A percentile compares a stretch with the other conserved stretches of the same genome.
These are phyloP conservation scores for Nemania sp. DNA, from an alignment of 2,329 filamentous ascomycete species.

Conservation along the genomic window DNA sequence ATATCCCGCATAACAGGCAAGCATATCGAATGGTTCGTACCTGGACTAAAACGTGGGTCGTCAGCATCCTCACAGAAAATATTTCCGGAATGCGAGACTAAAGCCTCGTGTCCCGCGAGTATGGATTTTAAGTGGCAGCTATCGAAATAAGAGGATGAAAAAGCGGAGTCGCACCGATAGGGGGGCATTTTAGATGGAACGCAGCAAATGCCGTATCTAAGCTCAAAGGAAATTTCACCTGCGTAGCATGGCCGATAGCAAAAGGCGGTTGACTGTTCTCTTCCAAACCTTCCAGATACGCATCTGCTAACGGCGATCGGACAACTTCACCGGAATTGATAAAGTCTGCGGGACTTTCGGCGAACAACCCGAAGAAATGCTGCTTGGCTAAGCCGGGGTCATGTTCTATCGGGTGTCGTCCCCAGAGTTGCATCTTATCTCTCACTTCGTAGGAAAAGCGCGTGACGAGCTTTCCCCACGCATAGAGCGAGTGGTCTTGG, in stretches of 20 bases:
- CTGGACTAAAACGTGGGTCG: neutral
- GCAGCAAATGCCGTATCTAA: too few relatives aligned
- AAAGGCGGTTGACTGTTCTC: neutral
- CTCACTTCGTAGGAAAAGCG: neutral
- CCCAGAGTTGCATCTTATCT: neutral
- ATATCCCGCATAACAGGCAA: neutral
- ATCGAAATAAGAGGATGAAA: too few relatives aligned
- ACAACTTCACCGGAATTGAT: conserved; percentile 6
- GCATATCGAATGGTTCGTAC: neutral
- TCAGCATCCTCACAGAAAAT: too few relatives aligned
- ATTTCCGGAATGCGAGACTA: too few relatives aligned
- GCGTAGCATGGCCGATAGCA: neutral
- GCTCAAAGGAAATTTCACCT: neutral
- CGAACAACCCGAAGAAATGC: conserved; percentile 3
- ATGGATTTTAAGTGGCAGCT: too few relatives aligned
- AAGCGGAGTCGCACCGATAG: too few relatives aligned
- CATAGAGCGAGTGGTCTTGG: conserved; percentile 33
- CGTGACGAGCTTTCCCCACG: conserved; percentile 25
- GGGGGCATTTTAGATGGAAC: neutral
- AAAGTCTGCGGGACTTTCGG: conserved; percentile 9
- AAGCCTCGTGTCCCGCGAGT: too few relatives aligned
- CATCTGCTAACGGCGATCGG: neutral
- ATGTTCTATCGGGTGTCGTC: neutral
- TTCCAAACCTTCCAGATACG: neutral
- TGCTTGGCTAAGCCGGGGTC: neutral